A percentile compares a stretch with the other conserved stretches of the same genome.
phyloP scores from a whole-genome alignment of 306 rosid genomes.

The Chamaecrista fasciculata region DNA sequence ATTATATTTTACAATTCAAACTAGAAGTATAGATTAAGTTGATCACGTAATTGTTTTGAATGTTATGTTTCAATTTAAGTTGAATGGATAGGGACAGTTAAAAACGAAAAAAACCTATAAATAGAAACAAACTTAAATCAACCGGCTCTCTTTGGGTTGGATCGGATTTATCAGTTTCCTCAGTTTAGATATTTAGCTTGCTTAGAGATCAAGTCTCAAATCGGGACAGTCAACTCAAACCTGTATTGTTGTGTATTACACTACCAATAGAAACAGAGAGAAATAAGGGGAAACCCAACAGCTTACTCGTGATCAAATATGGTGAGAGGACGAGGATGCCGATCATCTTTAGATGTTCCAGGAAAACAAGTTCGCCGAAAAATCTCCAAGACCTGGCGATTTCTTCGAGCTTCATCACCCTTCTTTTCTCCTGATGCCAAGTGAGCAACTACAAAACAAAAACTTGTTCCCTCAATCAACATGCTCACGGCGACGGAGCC shows the following conservation, averaged over 20 bases:
- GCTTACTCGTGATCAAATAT: conserved; percentile 91
- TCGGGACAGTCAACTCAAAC: not conserved
- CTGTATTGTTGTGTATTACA: not conserved
- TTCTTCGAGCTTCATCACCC: conserved; percentile 82
- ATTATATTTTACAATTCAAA: too few species aligned
- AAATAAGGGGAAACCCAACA: not conserved
- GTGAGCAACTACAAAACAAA: conserved; percentile 84
- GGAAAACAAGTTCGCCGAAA: conserved; percentile 67
- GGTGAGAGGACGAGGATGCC: conserved; percentile 56
- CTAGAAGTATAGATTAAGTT: not conserved
- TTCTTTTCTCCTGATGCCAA: conserved; percentile 92
- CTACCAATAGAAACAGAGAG: not conserved
- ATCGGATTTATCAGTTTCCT: not conserved
- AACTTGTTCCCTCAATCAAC: conserved; percentile 88
- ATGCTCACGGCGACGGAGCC: conserved; percentile 86
- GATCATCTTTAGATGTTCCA: conserved; percentile 33
- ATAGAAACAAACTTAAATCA: not conserved
- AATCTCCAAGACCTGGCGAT: conserved; percentile 71
- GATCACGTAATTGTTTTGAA: too few species aligned
- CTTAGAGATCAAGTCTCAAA: not conserved
- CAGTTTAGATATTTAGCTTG: not conserved
- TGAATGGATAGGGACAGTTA: not conserved
- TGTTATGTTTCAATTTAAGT: not conserved
- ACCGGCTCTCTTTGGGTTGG: not conserved
- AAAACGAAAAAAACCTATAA: not conserved